Evolutionary conservation across 805 yeast species (phyloP), one percentile per base, ranked within the genome.

Genomic region (baker's yeast (Saccharomyces cerevisiae)): DNA sequence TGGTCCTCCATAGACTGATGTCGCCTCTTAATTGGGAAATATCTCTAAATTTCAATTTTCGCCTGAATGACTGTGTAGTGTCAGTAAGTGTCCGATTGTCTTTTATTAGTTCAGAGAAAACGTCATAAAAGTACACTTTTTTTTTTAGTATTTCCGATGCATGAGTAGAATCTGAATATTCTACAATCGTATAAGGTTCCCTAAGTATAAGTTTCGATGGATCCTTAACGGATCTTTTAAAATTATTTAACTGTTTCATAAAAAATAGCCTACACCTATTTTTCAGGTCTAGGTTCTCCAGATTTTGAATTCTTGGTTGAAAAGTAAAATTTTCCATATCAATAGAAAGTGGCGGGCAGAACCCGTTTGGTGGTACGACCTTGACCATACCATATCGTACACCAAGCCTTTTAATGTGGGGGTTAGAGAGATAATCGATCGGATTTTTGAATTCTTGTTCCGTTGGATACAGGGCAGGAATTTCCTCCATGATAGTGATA

Each of bases 381-480:
- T 90, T 91, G 47, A 89, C 70, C 62, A 94, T 90, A 0, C 97
- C 97, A 66, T 77, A 81, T 29, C 71, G 66, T 31, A 66, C 69
- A 2, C 94, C 96, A 9, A 76, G 61, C 2, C 62, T 50, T 2
- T 61, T 59, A 0, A 76, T 73, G 11, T 70, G 67, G 1, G 81
- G 68, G 13, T 79, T 73, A 24, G 86, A 84, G 17, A 88, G 72
- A 59, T 83, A 85, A n/a, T 67, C 68, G 22, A 85, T 79, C 0
- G 96, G 95, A 65, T 85, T 84, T 10, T 68, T 63, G 56, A 83
- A 80, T 60, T 87, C 84, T 27, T 74, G 75, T 21, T 70, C 71
- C 1, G 83, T 71, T 1, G 91, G 86, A 49, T 70, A 68, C 13
- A 83, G 70, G 0, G 79, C 74, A 2, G 96, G 96, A 1, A 73